These are phyloP conservation scores for Chamaenerion angustifolium DNA, from an alignment of 345 rosid species.

Conservation along the genomic window DNA sequence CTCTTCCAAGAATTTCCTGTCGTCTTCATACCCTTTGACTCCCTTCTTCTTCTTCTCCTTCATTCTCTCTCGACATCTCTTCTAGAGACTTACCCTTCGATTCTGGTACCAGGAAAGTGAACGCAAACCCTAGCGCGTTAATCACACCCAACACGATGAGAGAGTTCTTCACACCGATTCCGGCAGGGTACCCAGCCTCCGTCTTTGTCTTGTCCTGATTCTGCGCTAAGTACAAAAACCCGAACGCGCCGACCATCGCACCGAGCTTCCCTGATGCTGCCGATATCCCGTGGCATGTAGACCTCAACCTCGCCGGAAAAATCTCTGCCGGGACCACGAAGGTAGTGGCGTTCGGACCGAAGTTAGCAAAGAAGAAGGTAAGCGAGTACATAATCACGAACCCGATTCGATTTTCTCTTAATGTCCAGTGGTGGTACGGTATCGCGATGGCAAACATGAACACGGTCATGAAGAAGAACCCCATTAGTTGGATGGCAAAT, in stretches of 20 bases:
- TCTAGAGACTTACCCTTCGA: constrained; percentile 14
- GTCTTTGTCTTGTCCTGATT: constrained; percentile 10
- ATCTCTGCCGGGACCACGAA: constrained; percentile 11
- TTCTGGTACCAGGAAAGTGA: constrained; percentile 17
- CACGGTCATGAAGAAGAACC: constrained; percentile 13
- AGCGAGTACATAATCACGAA: constrained; percentile 7
- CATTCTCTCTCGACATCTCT: constrained; percentile 8
- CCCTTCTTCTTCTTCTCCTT: background rate
- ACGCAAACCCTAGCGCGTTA: constrained; percentile 9
- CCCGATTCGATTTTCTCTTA: background rate
- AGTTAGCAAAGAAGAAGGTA: constrained; percentile 11
- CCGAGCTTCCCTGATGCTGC: constrained; percentile 12
- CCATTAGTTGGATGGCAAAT: constrained; percentile 8
- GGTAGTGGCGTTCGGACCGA: constrained; percentile 13
- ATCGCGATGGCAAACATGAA: constrained; percentile 13
- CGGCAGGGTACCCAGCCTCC: constrained; percentile 11
- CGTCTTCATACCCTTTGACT: no score
- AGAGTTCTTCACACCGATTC: constrained; percentile 11
- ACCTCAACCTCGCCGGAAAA: constrained; percentile 9
- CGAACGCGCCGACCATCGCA: constrained; percentile 12
- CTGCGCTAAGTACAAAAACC: constrained; percentile 11
- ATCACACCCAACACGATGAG: constrained; percentile 10
- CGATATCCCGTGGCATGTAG: constrained; percentile 15
- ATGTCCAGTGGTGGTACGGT: constrained; percentile 10
- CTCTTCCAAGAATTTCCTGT: no score